Evolutionary conservation across 345 rosid species (phyloP).

Genomic region (Acer yangbiense): DNA sequence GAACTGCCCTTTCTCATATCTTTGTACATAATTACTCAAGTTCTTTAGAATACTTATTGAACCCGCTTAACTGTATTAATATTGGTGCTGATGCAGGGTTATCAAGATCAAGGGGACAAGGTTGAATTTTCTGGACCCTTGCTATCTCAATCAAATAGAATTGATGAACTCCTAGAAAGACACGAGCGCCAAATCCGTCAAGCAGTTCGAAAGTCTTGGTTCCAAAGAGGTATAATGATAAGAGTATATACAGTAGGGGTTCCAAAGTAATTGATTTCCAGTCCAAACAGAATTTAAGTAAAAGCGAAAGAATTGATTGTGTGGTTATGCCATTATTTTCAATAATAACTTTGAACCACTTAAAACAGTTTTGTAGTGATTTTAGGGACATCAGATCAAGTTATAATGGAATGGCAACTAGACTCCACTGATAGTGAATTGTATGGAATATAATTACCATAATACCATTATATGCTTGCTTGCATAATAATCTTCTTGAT

Average conservation of each 20-base stretch:
- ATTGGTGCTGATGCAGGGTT: constrained; percentile 53
- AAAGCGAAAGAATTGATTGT: constrained; percentile 5
- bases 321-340: constrained; percentile 9
- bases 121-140: constrained; percentile 91
- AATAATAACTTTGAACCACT: constrained; percentile 17
- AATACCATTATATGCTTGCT: no score
- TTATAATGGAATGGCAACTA: neutral
- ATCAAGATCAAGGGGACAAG: constrained; percentile 57
- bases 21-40: neutral
- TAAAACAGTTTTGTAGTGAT: neutral
- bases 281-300: neutral
- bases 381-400: neutral
- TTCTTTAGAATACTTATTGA: neutral
- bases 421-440: neutral
- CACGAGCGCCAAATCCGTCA: constrained; percentile 85
- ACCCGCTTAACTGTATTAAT: neutral
- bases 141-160: constrained; percentile 69
- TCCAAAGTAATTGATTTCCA: constrained; percentile 3
- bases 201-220: constrained; percentile 86
- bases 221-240: constrained; percentile 66
- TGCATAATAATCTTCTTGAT: neutral
- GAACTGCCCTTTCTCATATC: neutral
- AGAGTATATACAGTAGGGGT: neutral
- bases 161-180: constrained; percentile 74
- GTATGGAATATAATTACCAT: no score